phyloP scores from a whole-genome alignment of 148 eudicot species.

The Suaeda aralocaspica region DNA sequence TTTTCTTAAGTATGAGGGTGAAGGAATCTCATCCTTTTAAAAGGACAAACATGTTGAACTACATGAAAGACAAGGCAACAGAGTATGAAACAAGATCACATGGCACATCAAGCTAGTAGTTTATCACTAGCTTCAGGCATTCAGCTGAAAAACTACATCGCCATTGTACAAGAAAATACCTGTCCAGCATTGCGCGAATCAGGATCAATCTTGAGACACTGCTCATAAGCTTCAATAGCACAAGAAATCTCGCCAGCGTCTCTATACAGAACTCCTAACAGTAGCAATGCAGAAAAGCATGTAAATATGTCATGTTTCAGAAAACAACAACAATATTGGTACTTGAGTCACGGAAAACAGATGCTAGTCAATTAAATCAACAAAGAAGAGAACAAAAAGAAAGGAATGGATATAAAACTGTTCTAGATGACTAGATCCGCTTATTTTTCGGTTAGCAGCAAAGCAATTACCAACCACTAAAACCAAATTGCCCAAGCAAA shows the following conservation, averaged over 20 bases:
- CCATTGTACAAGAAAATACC: conserved; percentile 35
- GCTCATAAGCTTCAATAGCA: conserved; percentile 97
- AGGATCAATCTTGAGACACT: conserved; percentile 98
- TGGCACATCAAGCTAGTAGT: background rate
- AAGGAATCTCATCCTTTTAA: background rate
- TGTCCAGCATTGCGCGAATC: conserved; percentile 99
- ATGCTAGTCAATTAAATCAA: too few relatives aligned
- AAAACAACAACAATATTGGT: background rate
- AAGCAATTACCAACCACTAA: background rate
- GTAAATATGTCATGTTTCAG: background rate
- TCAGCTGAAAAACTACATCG: background rate
- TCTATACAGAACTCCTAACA: conserved; percentile 85
- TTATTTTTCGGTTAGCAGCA: background rate
- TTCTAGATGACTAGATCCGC: too few relatives aligned
- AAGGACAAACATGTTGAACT: background rate
- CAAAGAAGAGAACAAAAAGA: too few relatives aligned
- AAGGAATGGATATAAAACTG: background rate
- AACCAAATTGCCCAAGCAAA: background rate
- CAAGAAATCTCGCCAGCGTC: conserved; percentile 92
- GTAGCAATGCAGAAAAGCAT: background rate
- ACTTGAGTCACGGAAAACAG: background rate
- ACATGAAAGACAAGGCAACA: background rate
- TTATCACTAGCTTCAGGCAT: background rate
- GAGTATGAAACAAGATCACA: background rate
- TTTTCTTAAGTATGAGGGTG: background rate